Percentiles rank a stretch among this genome's conserved stretches.
Evolutionary conservation across 2,329 filamentous ascomycete species (phyloP).

Genomic region (Calonectria pteridis): DNA sequence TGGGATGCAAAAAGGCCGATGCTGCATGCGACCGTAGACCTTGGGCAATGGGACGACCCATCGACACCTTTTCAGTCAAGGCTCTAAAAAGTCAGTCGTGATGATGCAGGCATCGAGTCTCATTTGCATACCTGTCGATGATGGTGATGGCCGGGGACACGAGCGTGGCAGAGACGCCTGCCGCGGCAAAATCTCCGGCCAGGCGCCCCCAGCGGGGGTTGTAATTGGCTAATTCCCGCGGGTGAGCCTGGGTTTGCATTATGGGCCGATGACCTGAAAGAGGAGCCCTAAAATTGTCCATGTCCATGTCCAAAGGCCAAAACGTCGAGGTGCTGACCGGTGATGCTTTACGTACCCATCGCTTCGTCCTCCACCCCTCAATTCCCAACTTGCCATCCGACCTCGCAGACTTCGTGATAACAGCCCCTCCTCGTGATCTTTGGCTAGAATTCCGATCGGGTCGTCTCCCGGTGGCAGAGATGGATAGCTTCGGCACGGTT

Average conservation of each 20-base stretch:
- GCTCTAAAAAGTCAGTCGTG: conserved; percentile 23
- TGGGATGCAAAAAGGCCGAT: conserved; percentile 36
- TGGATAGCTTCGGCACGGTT: conserved; percentile 18
- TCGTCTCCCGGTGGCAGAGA: conserved; percentile 25
- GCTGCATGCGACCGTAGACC: conserved; percentile 31
- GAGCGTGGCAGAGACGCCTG: conserved; percentile 43
- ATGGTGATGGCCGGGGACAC: conserved; percentile 46
- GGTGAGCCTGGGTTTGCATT: conserved; percentile 34
- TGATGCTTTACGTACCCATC: neutral
- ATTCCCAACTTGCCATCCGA: neutral
- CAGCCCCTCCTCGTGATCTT: neutral
- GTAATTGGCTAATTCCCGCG: conserved; percentile 10
- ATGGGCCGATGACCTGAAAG: neutral
- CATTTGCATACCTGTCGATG: conserved; percentile 41
- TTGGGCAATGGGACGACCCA: conserved; percentile 29
- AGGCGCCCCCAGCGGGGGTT: conserved; percentile 34
- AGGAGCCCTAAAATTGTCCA: neutral
- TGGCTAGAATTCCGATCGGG: conserved; percentile 17
- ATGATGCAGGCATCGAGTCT: neutral
- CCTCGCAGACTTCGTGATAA: conserved; percentile 2
- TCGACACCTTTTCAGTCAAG: conserved; percentile 40
- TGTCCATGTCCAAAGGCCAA: neutral
- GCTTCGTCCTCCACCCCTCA: neutral
- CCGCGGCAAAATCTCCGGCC: conserved; percentile 42
- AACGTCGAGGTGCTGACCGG: neutral